Conservation (phyloP, 805 yeast genomes). For the Komagataella pseudopastoris region DNA sequence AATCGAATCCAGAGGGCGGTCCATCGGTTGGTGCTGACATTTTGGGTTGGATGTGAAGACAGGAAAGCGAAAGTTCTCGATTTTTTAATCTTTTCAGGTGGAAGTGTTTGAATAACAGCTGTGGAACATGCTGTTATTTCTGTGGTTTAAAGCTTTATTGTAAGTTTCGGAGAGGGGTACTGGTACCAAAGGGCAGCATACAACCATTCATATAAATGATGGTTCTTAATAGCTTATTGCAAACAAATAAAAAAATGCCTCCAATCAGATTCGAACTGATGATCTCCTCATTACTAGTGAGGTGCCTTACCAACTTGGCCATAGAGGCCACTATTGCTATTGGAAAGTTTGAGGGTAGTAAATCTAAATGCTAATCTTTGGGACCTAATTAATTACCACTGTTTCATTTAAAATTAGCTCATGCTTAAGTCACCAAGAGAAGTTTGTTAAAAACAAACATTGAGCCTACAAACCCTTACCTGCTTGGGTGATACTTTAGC, state of each 20-base stretch:
- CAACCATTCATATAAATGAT: no score
- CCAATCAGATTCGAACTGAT: slow-evolving; percentile 1
- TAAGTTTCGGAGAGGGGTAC: no score
- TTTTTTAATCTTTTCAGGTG: not conserved
- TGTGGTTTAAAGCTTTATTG: not conserved
- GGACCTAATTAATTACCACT: no score
- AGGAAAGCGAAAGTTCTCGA: not conserved
- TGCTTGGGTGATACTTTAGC: no score
- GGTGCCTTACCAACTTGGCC: slow-evolving; percentile 2
- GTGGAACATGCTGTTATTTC: not conserved
- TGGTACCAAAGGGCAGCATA: no score
- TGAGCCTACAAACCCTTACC: no score
- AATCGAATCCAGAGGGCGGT: slow-evolving; percentile 20
- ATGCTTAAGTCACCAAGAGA: no score
- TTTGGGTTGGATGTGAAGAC: not conserved
- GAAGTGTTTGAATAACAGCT: not conserved
- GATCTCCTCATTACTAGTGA: slow-evolving; percentile 1
- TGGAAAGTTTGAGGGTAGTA: no score
- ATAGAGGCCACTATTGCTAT: not conserved
- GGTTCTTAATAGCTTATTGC: no score
- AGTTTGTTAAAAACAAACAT: no score
- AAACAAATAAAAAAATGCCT: not conserved
- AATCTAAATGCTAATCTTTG: no score
- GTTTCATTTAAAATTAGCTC: no score
- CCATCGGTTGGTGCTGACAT: not conserved